phyloP scores from a whole-genome alignment of 1,284 basidiomycete species.

The Ganoderma sinense region DNA sequence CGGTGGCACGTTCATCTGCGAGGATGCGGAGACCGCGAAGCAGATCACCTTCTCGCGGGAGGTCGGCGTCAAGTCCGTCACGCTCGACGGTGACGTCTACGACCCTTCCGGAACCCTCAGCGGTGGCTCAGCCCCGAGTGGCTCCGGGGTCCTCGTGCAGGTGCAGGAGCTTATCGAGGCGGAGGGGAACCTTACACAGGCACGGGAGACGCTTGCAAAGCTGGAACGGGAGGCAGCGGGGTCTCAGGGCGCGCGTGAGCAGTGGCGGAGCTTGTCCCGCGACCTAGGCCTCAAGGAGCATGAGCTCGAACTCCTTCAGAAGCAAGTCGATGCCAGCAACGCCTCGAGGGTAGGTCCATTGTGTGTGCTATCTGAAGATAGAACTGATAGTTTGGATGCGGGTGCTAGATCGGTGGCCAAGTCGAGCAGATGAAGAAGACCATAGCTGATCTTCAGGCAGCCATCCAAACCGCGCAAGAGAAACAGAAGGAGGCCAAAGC shows the following conservation, averaged over 20 bases:
- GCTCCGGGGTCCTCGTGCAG: conserved; percentile 81
- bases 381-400: conserved; percentile 6
- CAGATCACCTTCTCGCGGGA: conserved; percentile 84
- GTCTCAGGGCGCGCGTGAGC: conserved; percentile 65
- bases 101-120: conserved; percentile 95
- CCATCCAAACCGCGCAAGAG: conserved; percentile 72
- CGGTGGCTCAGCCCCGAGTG: conserved; percentile 87
- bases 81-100: conserved; percentile 95
- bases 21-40: conserved; percentile 90
- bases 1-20: conserved; percentile 92
- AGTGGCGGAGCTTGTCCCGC: conserved; percentile 72
- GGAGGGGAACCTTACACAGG: conserved; percentile 64
- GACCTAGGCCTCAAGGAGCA: conserved; percentile 93
- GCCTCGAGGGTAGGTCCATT: conserved; percentile 75
- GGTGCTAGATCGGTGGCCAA: conserved; percentile 77
- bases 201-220: conserved; percentile 57
- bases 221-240: conserved; percentile 67
- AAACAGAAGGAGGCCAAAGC: conserved; percentile 81
- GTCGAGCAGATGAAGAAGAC: conserved; percentile 78
- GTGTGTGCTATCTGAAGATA: not conserved
- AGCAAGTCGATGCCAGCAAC: conserved; percentile 90
- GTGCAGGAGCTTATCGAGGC: conserved; percentile 84
- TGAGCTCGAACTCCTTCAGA: conserved; percentile 83
- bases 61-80: conserved; percentile 86
- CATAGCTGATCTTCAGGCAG: conserved; percentile 72